Evolutionary conservation across 306 rosid species (phyloP), one percentile per base, ranked within the genome.

Genomic region (Gleditsia sinensis): DNA sequence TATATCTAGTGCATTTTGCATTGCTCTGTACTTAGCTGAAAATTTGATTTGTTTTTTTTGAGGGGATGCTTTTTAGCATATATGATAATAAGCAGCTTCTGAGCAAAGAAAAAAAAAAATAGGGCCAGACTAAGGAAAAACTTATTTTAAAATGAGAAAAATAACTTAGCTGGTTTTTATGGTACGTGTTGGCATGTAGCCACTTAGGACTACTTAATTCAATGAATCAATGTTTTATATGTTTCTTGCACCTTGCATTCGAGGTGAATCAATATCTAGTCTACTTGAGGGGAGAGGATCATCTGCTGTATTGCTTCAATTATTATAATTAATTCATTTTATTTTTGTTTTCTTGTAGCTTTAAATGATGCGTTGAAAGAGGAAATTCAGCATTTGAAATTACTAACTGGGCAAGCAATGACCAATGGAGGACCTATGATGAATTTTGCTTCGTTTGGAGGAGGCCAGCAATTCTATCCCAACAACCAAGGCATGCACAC

Each of bases 351-450:
- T 28, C 49, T 61, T 53, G 70, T 80, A 90, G 97, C 96, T 61
- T 69, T 90, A 20, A 90, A 92, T 67, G 96, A 88, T 32, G 91
- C 97, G 56, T 79, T 92, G 45, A 92, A 88, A 75, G 93, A 92
- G 58, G 97, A 90, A 80, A 88, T 92, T 77, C 96, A 90, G 83
- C 92, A 92, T 75, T 69, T 90, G 87, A 90, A 90, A 82, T 86
- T 86, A 56, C 40, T 86, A 77, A 92, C 92, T 5, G 98, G 92
- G 45, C 96, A 90, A 81, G 67, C 85, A 39, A 73, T 81, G 82
- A 62, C 83, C 28, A 88, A 85, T 63, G 93, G 91, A 42, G 90
- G 91, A 81, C 80, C 89, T 45, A 65, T 84, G 78, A 80, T 85
- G 87, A 92, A 89, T 71, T 88, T 72, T 17, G 11, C 86, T 30